Percentiles rank a stretch among this genome's conserved stretches.
phyloP scores from a whole-genome alignment of 805 yeast genomes.

The Pichia gijzeniarum region DNA sequence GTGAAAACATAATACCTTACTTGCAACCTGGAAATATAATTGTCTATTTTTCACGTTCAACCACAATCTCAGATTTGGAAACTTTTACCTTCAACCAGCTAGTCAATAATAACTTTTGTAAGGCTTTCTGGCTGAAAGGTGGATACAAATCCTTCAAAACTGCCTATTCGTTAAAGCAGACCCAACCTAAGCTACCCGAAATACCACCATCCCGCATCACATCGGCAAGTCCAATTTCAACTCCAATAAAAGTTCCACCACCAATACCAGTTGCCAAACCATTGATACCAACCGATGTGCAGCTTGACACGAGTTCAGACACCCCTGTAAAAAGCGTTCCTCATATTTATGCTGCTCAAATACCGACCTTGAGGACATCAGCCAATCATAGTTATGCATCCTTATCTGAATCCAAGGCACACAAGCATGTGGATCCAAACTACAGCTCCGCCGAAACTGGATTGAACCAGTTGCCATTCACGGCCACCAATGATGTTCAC shows the following conservation, averaged over 20 bases:
- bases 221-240: slow-evolving; percentile 4
- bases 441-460: neutral
- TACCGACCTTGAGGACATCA: neutral
- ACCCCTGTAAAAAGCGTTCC: too few relatives aligned
- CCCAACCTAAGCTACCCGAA: slow-evolving; percentile 8
- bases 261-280: slow-evolving; percentile 5
- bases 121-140: slow-evolving; percentile 30
- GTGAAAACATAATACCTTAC: slow-evolving; percentile 6
- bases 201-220: neutral
- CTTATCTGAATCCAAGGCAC: neutral
- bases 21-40: slow-evolving; percentile 2
- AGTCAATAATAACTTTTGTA: neutral
- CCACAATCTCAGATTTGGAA: slow-evolving; percentile 6
- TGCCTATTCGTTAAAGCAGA: neutral
- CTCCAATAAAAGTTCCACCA: slow-evolving; percentile 2
- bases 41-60: slow-evolving; percentile 10
- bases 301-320: neutral
- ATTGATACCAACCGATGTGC: neutral
- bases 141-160: slow-evolving; percentile 24
- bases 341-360: neutral
- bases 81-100: neutral
- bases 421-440: neutral
- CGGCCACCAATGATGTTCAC: neutral
- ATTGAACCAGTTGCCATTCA: neutral
- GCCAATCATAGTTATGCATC: neutral